Percentiles rank a stretch among this genome's conserved stretches.
Conservation (phyloP, 169 alveolate genomes). For the Toxoplasma gondii region DNA sequence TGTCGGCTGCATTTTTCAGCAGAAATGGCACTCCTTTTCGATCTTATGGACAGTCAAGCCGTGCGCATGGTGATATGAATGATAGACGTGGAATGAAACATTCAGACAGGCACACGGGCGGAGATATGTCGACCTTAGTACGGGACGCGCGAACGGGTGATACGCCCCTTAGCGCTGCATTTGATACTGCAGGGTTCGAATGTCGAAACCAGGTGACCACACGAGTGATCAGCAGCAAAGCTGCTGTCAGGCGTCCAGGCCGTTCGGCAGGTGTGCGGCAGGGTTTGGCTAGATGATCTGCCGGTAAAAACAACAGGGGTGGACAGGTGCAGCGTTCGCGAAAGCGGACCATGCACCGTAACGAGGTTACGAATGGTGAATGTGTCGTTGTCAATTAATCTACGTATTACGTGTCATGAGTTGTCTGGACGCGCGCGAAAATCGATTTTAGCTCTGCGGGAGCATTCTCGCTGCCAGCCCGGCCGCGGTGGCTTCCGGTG, state of each 20-base stretch:
- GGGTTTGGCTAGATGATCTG: background rate
- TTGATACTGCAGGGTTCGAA: background rate
- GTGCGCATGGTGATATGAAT: background rate
- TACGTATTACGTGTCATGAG: too few relatives aligned
- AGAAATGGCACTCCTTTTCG: background rate
- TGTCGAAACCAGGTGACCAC: background rate
- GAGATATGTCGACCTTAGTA: background rate
- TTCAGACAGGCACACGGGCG: background rate
- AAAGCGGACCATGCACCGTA: too few relatives aligned
- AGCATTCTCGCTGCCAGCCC: too few relatives aligned
- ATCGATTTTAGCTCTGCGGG: too few relatives aligned
- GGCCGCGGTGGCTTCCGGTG: too few relatives aligned
- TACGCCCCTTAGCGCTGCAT: background rate
- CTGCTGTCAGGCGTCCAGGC: background rate
- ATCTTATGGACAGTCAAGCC: background rate
- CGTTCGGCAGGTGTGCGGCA: background rate
- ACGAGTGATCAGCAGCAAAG: background rate
- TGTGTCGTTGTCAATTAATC: too few relatives aligned
- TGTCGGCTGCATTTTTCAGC: background rate
- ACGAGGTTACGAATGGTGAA: too few relatives aligned
- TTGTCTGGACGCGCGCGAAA: too few relatives aligned
- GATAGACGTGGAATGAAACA: background rate
- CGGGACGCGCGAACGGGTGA: background rate
- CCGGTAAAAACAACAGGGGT: too few relatives aligned
- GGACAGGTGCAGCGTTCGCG: too few relatives aligned